Conservation (phyloP, 2,329 filamentous ascomycete genomes). For the Bipolaris oryzae region DNA sequence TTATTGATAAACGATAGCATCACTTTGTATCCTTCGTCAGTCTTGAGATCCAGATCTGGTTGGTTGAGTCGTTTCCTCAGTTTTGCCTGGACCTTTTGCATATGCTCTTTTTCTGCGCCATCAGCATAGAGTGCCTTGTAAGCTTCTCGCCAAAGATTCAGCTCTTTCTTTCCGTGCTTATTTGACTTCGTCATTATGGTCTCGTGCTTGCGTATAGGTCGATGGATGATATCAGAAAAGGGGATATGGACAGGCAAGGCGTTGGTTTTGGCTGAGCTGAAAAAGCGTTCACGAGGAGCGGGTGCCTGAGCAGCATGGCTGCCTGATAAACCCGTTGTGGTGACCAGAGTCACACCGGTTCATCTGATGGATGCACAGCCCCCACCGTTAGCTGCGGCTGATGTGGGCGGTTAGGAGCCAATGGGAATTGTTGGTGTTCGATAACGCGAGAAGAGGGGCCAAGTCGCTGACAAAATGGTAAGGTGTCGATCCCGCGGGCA, state of each 20-base stretch:
- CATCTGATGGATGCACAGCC: not conserved
- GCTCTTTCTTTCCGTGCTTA: constrained; percentile 1
- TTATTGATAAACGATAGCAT: constrained; percentile 16
- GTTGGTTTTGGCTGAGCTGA: not conserved
- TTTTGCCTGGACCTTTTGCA: constrained; percentile 22
- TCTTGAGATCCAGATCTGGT: constrained; percentile 20
- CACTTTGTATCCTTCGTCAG: constrained; percentile 21
- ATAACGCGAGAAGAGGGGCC: not conserved
- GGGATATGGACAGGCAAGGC: not conserved
- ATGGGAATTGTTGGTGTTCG: not conserved
- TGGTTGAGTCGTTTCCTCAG: constrained; percentile 20
- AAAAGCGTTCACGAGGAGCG: not conserved
- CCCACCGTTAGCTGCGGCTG: not conserved
- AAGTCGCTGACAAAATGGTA: not conserved
- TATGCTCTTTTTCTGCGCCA: constrained; percentile 16
- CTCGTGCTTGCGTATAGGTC: not conserved
- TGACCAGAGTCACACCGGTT: not conserved
- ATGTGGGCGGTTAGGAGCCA: not conserved
- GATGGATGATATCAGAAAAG: not conserved
- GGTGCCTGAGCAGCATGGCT: not conserved
- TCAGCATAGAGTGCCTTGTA: constrained; percentile 19
- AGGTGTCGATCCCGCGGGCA: not conserved
- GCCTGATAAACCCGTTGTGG: not conserved
- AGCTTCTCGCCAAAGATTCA: constrained; percentile 26
- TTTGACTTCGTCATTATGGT: not conserved